phyloP scores from a whole-genome alignment of 257 asterid genomes.

The Nicotiana attenuata region DNA sequence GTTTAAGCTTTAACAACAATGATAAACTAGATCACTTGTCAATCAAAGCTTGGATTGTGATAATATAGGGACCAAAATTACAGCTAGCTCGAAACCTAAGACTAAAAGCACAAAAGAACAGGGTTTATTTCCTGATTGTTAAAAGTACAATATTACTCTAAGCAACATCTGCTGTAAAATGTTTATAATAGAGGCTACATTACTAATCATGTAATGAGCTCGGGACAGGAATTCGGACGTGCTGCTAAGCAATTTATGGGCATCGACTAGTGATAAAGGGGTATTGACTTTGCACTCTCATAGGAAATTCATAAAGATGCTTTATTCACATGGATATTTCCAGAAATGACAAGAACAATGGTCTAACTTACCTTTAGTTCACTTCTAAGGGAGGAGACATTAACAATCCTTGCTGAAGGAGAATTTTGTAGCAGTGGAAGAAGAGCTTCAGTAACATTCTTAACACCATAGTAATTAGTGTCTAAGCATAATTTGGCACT shows the following conservation, averaged over 20 bases:
- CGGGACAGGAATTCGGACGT: not conserved
- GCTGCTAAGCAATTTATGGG: not conserved
- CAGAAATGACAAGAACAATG: not conserved
- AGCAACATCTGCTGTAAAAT: too few species aligned
- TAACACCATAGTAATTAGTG: slow-evolving; percentile 68
- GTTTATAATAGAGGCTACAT: too few species aligned
- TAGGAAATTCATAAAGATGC: too few species aligned
- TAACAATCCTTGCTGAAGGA: slow-evolving; percentile 57
- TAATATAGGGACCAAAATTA: not conserved
- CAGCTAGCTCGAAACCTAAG: not conserved
- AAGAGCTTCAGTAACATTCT: slow-evolving; percentile 69
- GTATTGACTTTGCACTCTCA: not conserved
- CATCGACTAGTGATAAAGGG: not conserved
- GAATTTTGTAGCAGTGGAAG: slow-evolving; percentile 63
- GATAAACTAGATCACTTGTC: not conserved
- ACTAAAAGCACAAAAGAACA: not conserved
- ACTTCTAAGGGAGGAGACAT: slow-evolving; percentile 64
- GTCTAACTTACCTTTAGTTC: slow-evolving; percentile 49
- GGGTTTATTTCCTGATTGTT: too few species aligned
- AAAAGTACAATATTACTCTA: too few species aligned
- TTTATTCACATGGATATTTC: not conserved
- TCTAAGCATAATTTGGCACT: slow-evolving; percentile 54
- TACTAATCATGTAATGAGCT: too few species aligned
- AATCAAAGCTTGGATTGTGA: not conserved
- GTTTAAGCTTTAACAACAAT: not conserved